Conservation (phyloP, 2,329 filamentous ascomycete genomes). For the Alternaria ethzedia region DNA sequence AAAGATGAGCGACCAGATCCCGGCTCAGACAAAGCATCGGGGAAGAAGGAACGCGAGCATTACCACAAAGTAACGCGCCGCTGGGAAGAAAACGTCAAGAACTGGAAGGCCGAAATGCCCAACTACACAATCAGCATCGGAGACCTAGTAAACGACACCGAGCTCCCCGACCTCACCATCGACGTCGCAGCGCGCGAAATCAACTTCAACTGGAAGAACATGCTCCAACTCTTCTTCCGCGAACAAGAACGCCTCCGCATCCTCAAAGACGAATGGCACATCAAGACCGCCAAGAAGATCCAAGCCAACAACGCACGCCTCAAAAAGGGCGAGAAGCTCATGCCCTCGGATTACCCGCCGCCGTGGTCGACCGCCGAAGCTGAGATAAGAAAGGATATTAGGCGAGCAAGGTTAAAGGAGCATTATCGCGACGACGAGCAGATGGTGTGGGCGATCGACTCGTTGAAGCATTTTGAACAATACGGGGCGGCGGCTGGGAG, state of each 20-base stretch:
- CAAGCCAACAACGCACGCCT: constrained; percentile 17
- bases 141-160: constrained; percentile 42
- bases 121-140: constrained; percentile 40
- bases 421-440: constrained; percentile 30
- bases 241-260: constrained; percentile 27
- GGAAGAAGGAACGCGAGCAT: constrained; percentile 5
- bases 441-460: constrained; percentile 41
- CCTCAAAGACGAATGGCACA: constrained; percentile 16
- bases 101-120: constrained; percentile 35
- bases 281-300: constrained; percentile 10
- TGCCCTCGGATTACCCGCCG: constrained; percentile 16
- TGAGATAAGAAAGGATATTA: constrained; percentile 29
- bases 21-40: background rate
- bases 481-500: constrained; percentile 11
- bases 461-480: constrained; percentile 33
- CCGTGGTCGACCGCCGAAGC: constrained; percentile 19
- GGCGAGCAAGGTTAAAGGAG: constrained; percentile 32
- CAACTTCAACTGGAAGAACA: constrained; percentile 34
- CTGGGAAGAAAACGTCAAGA: constrained; percentile 36
- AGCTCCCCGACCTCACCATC: constrained; percentile 31
- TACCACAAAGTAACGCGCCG: constrained; percentile 25
- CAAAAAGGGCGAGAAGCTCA: constrained; percentile 21
- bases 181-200: constrained; percentile 28
- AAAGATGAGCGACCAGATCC: constrained; percentile 17
- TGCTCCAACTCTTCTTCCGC: constrained; percentile 41